Evolutionary conservation across 2,329 filamentous ascomycete species (phyloP).

Genomic region (Talaromyces sp.): DNA sequence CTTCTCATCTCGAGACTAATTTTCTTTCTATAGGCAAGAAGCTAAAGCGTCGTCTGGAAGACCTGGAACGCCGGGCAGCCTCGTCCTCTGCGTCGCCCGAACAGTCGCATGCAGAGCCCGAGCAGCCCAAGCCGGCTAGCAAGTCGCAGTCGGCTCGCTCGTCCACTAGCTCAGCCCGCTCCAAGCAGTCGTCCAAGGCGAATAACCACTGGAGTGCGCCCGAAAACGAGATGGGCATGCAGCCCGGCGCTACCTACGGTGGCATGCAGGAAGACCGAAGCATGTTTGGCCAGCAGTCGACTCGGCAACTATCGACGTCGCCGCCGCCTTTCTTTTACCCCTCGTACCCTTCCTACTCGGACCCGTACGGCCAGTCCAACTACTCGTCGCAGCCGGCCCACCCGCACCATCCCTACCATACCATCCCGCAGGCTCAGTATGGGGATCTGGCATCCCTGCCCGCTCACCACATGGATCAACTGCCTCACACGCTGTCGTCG

Average conservation of each 20-base stretch:
- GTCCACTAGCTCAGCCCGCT: conserved; percentile 18
- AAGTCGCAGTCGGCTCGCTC: conserved; percentile 20
- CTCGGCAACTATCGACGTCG: conserved; percentile 56
- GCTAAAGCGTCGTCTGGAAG: conserved; percentile 63
- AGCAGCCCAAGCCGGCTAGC: conserved; percentile 24
- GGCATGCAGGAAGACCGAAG: conserved; percentile 1
- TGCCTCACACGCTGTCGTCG: conserved; percentile 40
- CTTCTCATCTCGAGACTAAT: neutral
- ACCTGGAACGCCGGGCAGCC: conserved; percentile 58
- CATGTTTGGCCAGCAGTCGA: conserved; percentile 40
- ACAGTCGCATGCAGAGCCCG: conserved; percentile 52
- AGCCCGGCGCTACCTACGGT: neutral
- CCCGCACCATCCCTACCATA: conserved; percentile 25
- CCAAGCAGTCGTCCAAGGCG: conserved; percentile 36
- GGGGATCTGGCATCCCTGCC: conserved; percentile 28
- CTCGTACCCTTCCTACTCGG: conserved; percentile 40
- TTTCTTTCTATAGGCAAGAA: conserved; percentile 52
- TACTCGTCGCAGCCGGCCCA: conserved; percentile 21
- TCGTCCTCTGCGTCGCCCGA: conserved; percentile 60
- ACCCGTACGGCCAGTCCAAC: conserved; percentile 34
- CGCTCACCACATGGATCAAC: conserved; percentile 34
- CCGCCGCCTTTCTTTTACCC: conserved; percentile 54
- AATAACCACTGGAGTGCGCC: conserved; percentile 19
- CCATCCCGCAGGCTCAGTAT: conserved; percentile 25
- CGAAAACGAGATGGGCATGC: neutral